A percentile compares a stretch with the other conserved stretches of the same genome.
Evolutionary conservation across 805 yeast genomes (phyloP).

Genomic region (Candida krabiensis): DNA sequence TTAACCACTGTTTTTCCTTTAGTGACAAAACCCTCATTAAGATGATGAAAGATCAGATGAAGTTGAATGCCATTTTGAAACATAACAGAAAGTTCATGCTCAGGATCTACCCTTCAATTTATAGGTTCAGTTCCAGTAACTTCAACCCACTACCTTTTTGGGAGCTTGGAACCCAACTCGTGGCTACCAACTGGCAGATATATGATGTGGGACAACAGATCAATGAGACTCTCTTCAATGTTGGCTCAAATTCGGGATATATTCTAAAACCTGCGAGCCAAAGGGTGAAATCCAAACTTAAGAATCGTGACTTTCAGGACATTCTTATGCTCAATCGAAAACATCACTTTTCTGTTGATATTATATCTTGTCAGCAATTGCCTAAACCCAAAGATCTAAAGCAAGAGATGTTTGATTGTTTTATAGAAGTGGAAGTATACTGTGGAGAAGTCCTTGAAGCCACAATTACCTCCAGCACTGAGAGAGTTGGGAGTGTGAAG

Average conservation of each 20-base stretch:
- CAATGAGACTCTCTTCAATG: conserved; percentile 77
- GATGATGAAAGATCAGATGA: conserved; percentile 62
- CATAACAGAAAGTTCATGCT: conserved; percentile 76
- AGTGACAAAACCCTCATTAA: conserved; percentile 68
- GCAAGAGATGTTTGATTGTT: conserved; percentile 54
- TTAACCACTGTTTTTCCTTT: conserved; percentile 83
- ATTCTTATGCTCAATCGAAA: conserved; percentile 15
- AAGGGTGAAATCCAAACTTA: conserved; percentile 17
- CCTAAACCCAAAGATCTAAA: conserved; percentile 64
- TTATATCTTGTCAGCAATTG: conserved; percentile 83
- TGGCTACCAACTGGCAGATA: conserved; percentile 96
- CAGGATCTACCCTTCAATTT: conserved; percentile 85
- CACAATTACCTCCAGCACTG: conserved; percentile 5
- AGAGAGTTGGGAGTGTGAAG: conserved; percentile 11
- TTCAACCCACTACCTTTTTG: conserved; percentile 79
- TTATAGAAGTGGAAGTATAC: conserved; percentile 57
- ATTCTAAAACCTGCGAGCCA: conserved; percentile 62
- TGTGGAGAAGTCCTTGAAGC: conserved; percentile 37
- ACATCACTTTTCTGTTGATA: conserved; percentile 37
- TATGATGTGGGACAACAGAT: conserved; percentile 86
- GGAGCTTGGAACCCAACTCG: conserved; percentile 89
- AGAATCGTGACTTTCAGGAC: conserved; percentile 19
- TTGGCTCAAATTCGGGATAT: conserved; percentile 66
- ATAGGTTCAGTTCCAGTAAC: conserved; percentile 75
- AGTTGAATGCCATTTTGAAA: conserved; percentile 56